A percentile compares a stretch with the other conserved stretches of the same genome.
Conservation (phyloP, 306 rosid species). For the Sicyos baderoa region DNA sequence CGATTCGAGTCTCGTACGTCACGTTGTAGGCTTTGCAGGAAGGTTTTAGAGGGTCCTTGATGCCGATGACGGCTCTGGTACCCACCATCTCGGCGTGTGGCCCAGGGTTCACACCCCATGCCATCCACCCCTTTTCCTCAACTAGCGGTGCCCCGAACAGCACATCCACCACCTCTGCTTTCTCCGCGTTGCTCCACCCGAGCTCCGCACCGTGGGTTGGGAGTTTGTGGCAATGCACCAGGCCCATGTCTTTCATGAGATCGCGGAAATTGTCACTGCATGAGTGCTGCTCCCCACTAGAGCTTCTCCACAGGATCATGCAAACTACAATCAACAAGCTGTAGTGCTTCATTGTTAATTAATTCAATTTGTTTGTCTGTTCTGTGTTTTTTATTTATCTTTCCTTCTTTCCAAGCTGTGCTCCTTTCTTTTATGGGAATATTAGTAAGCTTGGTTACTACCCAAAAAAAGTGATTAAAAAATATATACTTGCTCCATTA, state of each 20-base stretch:
- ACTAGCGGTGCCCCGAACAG: constrained; percentile 30
- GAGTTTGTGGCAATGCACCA: constrained; percentile 39
- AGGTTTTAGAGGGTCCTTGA: constrained; percentile 11
- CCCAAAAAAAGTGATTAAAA: background rate
- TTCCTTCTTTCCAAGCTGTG: background rate
- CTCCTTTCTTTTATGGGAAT: background rate
- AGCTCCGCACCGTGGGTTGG: constrained; percentile 51
- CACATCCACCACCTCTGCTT: constrained; percentile 15
- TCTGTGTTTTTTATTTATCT: background rate
- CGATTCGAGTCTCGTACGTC: constrained; percentile 33
- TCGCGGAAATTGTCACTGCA: background rate
- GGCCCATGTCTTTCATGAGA: background rate
- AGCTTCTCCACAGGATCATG: constrained; percentile 1
- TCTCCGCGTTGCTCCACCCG: constrained; percentile 35
- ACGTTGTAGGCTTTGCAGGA: constrained; percentile 27
- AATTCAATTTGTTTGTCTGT: background rate
- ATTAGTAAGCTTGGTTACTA: background rate
- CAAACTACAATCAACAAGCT: constrained; percentile 10
- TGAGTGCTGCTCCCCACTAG: background rate
- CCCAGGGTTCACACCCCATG: constrained; percentile 77
- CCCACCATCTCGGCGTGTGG: constrained; percentile 52
- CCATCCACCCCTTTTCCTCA: constrained; percentile 35
- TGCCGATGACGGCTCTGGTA: constrained; percentile 59
- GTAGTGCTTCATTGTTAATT: background rate
- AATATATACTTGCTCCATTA: background rate